Conservation (phyloP, 31 red algal genomes). For the Odonthalia washingtoniensis region DNA sequence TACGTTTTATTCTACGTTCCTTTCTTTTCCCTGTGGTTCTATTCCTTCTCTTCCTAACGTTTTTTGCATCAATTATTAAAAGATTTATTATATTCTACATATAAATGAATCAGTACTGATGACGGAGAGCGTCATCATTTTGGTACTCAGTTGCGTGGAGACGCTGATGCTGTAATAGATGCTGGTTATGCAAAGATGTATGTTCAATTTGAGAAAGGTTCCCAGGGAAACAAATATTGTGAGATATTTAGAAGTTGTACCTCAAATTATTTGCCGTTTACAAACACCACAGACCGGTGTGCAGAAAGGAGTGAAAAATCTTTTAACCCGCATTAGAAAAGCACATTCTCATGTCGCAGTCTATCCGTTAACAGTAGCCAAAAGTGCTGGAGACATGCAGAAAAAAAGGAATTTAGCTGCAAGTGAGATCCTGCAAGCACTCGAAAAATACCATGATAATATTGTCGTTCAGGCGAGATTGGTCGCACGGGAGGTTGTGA, state of each 20-base stretch:
- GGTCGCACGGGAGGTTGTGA: constrained; percentile 88
- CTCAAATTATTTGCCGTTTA: constrained; percentile 97
- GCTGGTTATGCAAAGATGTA: constrained; percentile 70
- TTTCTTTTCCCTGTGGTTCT: not conserved
- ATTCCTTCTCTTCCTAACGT: not conserved
- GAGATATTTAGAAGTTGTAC: constrained; percentile 97
- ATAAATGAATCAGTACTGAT: not conserved
- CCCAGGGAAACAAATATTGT: constrained; percentile 77
- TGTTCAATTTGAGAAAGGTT: constrained; percentile 70
- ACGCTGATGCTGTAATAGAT: constrained; percentile 29
- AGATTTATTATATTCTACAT: too few relatives aligned
- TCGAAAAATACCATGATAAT: constrained; percentile 68
- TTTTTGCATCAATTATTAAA: too few relatives aligned
- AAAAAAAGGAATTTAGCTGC: constrained; percentile 74
- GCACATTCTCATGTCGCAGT: constrained; percentile 97
- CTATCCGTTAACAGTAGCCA: constrained; percentile 94
- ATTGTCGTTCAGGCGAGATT: constrained; percentile 91
- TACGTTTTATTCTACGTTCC: too few relatives aligned
- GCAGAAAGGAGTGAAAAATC: constrained; percentile 70
- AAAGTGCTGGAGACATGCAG: constrained; percentile 52
- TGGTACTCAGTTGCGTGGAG: constrained; percentile 34
- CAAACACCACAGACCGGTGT: constrained; percentile 78
- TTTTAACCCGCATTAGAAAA: constrained; percentile 89
- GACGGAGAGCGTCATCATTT: constrained; percentile 30
- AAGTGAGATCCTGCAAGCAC: constrained; percentile 71